Conservation (phyloP, 257 asterid species). For the Solanum piurae region DNA sequence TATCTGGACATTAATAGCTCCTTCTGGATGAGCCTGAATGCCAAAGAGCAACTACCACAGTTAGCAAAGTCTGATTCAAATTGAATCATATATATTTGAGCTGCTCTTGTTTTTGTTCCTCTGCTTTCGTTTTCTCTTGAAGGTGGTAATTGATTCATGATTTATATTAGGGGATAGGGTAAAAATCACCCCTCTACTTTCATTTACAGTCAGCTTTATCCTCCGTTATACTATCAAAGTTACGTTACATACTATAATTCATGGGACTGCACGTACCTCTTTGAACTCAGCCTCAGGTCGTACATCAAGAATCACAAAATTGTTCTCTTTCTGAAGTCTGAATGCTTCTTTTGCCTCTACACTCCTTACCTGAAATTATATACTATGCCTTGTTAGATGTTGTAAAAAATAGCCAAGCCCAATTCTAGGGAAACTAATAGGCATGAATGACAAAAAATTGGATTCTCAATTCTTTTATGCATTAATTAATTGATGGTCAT, state of each 20-base stretch:
- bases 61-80: background rate
- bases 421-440: background rate
- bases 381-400: background rate
- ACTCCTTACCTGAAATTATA: conserved; percentile 67
- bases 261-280: conserved; percentile 46
- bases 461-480: background rate
- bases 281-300: conserved; percentile 93
- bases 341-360: conserved; percentile 83
- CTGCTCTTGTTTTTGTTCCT: background rate
- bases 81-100: background rate
- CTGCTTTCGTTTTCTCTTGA: background rate
- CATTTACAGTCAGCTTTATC: background rate
- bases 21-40: conserved; percentile 77
- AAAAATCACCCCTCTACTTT: background rate
- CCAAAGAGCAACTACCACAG: background rate
- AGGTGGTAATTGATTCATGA: background rate
- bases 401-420: background rate
- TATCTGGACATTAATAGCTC: conserved; percentile 87
- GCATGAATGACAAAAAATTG: too few relatives aligned
- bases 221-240: background rate
- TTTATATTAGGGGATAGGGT: background rate
- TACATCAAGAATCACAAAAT: conserved; percentile 79
- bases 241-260: background rate
- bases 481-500: background rate
- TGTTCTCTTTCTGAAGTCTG: conserved; percentile 69